phyloP scores from a whole-genome alignment of 176 grass and related monocot species.

The Juncus effusus region DNA sequence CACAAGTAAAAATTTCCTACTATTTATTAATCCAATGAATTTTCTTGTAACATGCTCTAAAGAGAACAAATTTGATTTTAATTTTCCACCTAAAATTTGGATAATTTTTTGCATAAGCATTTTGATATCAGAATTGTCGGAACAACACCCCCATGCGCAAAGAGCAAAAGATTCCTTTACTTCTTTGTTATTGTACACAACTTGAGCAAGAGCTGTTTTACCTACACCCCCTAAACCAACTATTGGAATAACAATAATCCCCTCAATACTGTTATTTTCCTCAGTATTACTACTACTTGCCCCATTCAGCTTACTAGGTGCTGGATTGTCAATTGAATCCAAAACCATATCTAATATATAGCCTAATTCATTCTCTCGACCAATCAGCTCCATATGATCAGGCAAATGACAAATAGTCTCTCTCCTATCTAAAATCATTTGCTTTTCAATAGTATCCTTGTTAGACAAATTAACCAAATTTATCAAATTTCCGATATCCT shows the following conservation, averaged over 20 bases:
- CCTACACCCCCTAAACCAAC: conserved; percentile 29
- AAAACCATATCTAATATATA: conserved; percentile 16
- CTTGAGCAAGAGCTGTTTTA: conserved; percentile 29
- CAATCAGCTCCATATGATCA: neutral
- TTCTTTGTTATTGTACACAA: conserved; percentile 8
- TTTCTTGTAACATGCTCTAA: neutral
- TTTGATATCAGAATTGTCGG: conserved; percentile 6
- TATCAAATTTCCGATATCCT: neutral
- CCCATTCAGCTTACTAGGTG: neutral
- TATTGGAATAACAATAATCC: conserved; percentile 18
- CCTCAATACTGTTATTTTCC: no score
- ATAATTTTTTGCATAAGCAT: conserved; percentile 1
- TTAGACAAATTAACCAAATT: neutral
- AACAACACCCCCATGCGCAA: conserved; percentile 17
- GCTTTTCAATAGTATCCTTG: neutral
- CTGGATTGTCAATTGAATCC: neutral
- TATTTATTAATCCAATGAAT: neutral
- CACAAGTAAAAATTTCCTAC: conserved; percentile 7
- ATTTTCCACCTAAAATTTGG: neutral
- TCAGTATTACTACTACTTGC: neutral
- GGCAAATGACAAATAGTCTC: conserved; percentile 14
- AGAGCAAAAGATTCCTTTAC: neutral
- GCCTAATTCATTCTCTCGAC: conserved; percentile 7
- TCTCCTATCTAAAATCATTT: neutral
- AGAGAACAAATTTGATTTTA: neutral